Evolutionary conservation across 176 grass and related monocot species (phyloP).

Genomic region (Oryza glumipatula): DNA sequence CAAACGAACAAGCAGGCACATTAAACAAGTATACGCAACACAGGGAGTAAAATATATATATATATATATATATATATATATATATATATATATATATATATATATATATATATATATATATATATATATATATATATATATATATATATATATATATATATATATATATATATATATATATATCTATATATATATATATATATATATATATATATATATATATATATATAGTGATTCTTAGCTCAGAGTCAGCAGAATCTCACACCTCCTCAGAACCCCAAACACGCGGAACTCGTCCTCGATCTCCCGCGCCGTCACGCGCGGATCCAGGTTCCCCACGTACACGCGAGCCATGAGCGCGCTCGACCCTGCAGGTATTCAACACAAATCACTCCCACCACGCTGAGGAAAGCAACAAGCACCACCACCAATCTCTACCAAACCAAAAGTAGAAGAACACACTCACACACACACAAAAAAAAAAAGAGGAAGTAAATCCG

Average conservation of each 20-base stretch:
- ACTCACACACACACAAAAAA: background rate
- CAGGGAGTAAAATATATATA: background rate
- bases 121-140: too few species aligned
- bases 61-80: too few species aligned
- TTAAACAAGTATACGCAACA: background rate
- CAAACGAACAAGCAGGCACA: background rate
- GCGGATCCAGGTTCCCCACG: conserved; percentile 80
- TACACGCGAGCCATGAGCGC: conserved; percentile 69
- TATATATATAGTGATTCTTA: background rate
- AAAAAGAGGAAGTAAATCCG: background rate
- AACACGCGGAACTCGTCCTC: conserved; percentile 79
- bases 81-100: too few species aligned
- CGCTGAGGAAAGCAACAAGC: background rate
- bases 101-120: too few species aligned
- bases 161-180: too few species aligned
- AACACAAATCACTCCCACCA: conserved; percentile 22
- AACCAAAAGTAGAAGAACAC: background rate
- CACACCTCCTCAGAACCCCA: conserved; percentile 78
- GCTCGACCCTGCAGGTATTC: conserved; percentile 31
- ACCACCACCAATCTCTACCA: background rate
- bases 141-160: too few species aligned
- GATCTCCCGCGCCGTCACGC: conserved; percentile 68
- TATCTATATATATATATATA: background rate
- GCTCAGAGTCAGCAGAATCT: conserved; percentile 28
- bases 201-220: background rate